Evolutionary conservation across 2,329 filamentous ascomycete species (phyloP), one percentile per base, ranked within the genome.

Genomic region (Massarina eburnea): DNA sequence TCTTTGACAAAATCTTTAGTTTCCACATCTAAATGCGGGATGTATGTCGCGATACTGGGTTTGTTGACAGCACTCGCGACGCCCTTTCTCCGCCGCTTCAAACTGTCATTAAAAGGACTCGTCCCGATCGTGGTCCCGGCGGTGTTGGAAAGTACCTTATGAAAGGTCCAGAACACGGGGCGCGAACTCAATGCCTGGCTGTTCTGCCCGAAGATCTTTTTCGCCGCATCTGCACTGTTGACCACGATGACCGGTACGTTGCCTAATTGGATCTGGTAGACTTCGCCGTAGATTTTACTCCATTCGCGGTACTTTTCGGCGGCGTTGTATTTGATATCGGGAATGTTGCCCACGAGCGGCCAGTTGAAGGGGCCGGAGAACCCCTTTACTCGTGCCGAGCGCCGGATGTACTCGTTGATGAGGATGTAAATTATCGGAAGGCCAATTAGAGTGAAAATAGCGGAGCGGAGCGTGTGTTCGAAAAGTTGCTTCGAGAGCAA

Each of bases 61-160:
- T 83, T 80, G 62, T 86, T 86, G 15, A 86, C 71, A 1, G 84
- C 83, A 3, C 81, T 80, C 0, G 83, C 83, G 1, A 83, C 83
- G 14, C 81, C 83, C 63, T 86, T 86, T 46, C 83, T 75, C 26
- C 83, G 73, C 4, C 82, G 73, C 62, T 86, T 86, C 21, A 86
- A 67, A 0, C 79, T 83, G 3, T 86, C 83, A 43, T 78, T 82
- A 59, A 84, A 87, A 0, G 84, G 84, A 1, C 81, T 83, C 0
- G 84, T 87, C 0, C 84, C 84, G 45, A 87, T 86, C 0, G 84
- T 87, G 1, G 83, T 86, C 5, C 83, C 83, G 1, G 82, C 79
- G 0, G 83, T 86, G 34, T 84, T 81, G 2, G 81, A 84, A 2
- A 85, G 73, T 2, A 85, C 78, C 51, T 74, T 74, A 41, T 76